Evolutionary conservation across 345 rosid genomes (phyloP).

Genomic region (Streptanthus diversifolius): DNA sequence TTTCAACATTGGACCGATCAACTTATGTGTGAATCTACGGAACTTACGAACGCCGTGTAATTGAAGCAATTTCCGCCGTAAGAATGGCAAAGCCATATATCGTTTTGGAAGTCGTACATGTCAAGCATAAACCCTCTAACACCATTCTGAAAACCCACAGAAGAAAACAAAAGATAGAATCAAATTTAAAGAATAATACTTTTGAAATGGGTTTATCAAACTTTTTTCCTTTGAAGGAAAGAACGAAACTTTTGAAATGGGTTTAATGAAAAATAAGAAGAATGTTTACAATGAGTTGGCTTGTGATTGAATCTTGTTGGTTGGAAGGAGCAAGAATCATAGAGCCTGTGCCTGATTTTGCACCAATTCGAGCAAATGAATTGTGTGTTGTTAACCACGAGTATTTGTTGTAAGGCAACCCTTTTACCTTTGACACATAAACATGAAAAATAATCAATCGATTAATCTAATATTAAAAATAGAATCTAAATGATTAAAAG

Average conservation of each 20-base stretch:
- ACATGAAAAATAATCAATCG: neutral
- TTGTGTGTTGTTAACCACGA: slow-evolving; percentile 97
- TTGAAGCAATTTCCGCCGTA: slow-evolving; percentile 58
- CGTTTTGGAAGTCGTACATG: slow-evolving; percentile 75
- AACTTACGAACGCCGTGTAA: slow-evolving; percentile 79
- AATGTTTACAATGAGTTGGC: slow-evolving; percentile 63
- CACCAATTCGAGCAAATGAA: slow-evolving; percentile 54
- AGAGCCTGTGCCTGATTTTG: slow-evolving; percentile 57
- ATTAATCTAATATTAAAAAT: neutral
- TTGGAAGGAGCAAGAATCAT: slow-evolving; percentile 56
- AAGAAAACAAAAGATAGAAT: neutral
- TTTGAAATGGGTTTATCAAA: neutral
- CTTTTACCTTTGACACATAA: slow-evolving; percentile 40
- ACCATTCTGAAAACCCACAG: slow-evolving; percentile 59
- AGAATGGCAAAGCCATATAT: slow-evolving; percentile 90
- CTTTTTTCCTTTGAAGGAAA: neutral
- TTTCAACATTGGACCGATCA: neutral
- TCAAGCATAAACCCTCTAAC: slow-evolving; percentile 92
- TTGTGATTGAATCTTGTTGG: slow-evolving; percentile 77
- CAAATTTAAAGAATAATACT: neutral
- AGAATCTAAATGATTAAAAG: neutral
- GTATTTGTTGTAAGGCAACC: slow-evolving; percentile 73
- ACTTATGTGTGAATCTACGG: neutral
- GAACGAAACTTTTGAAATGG: neutral
- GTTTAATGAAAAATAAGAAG: neutral